phyloP scores from a whole-genome alignment of 78 protist species.

The Emiliania huxleyi region DNA sequence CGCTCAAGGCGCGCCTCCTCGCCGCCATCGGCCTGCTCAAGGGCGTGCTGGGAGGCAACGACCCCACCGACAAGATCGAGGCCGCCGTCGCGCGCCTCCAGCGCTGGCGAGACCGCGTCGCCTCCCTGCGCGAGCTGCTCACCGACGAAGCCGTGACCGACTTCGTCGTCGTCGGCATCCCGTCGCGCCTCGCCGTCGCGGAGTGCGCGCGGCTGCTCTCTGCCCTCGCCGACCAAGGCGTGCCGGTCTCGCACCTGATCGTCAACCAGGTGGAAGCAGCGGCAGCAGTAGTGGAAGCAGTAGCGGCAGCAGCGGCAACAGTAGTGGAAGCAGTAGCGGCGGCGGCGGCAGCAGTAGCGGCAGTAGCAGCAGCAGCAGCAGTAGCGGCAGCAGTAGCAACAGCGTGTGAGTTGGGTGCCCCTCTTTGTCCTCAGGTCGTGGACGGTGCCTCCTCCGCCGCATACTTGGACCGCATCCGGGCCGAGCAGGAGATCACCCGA shows the following conservation, averaged over 20 bases:
- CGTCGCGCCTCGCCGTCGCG: conserved; percentile 22
- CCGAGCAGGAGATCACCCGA: no score
- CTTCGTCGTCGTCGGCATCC: conserved; percentile 19
- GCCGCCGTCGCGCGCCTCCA: not conserved
- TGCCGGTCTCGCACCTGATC: conserved; percentile 5
- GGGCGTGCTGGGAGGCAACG: not conserved
- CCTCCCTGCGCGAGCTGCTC: not conserved
- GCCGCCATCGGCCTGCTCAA: not conserved
- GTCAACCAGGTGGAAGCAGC: conserved; percentile 49
- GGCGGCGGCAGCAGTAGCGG: no score
- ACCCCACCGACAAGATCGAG: not conserved
- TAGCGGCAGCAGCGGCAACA: no score
- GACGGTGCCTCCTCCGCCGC: no score
- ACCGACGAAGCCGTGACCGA: not conserved
- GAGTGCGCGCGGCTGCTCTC: conserved; percentile 34
- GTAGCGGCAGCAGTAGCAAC: no score
- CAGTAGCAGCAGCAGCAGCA: no score
- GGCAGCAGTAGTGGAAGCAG: no score
- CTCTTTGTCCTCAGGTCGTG: no score
- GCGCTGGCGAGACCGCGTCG: not conserved
- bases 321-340: no score
- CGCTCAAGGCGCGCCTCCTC: not conserved
- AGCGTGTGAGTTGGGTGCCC: no score
- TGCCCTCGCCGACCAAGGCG: conserved; percentile 1
- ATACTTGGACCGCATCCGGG: no score